Conservation (phyloP, 2,329 filamentous ascomycete genomes). For the Pseudogymnoascus verrucosus region DNA sequence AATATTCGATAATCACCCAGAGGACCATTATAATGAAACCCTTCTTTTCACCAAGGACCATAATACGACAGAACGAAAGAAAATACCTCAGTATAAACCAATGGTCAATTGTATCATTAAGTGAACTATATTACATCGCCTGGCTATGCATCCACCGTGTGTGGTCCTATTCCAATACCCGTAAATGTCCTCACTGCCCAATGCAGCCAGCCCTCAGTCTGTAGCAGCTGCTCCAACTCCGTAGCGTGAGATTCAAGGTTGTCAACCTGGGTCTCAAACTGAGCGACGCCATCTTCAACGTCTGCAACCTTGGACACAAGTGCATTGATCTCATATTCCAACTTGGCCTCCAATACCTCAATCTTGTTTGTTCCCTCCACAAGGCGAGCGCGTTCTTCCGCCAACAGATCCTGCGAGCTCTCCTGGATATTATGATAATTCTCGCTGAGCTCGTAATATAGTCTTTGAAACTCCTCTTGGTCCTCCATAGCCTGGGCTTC, state of each 20-base stretch:
- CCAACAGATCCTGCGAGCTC: constrained; percentile 59
- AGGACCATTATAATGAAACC: not conserved
- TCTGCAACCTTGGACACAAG: constrained; percentile 77
- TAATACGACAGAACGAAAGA: not conserved
- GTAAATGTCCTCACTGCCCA: constrained; percentile 28
- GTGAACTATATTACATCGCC: not conserved
- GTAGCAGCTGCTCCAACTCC: constrained; percentile 43
- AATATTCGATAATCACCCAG: not conserved
- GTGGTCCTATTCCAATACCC: constrained; percentile 26
- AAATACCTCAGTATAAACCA: not conserved
- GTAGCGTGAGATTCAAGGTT: constrained; percentile 60
- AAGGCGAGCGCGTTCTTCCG: constrained; percentile 59
- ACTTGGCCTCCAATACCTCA: constrained; percentile 70
- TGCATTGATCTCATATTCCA: constrained; percentile 85
- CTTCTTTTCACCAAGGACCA: not conserved
- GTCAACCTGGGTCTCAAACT: constrained; percentile 71
- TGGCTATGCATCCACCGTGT: not conserved
- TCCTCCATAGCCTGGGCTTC: constrained; percentile 56
- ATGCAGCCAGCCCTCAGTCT: constrained; percentile 27
- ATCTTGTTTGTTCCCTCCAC: constrained; percentile 69
- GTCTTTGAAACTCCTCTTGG: constrained; percentile 53
- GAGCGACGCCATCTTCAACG: constrained; percentile 71
- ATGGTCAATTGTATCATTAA: not conserved
- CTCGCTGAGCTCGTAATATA: constrained; percentile 65
- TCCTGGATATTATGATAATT: constrained; percentile 61